Evolutionary conservation across 2,329 filamentous ascomycete species (phyloP).

Genomic region (Penicillium sp.): DNA sequence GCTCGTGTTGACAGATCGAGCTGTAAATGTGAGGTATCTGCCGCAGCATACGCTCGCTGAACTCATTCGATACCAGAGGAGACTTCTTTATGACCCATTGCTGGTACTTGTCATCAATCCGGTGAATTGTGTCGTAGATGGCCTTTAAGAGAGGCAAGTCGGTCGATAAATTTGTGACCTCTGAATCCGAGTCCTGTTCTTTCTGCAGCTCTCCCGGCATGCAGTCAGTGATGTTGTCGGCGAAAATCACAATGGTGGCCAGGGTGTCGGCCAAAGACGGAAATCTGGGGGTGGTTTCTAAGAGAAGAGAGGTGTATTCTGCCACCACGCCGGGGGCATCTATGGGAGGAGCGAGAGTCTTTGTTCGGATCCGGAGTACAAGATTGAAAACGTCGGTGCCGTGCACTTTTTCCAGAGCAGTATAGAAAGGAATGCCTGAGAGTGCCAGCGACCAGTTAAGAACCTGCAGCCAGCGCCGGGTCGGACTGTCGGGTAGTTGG

Average conservation of each 20-base stretch:
- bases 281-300: slow-evolving; percentile 28
- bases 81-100: slow-evolving; percentile 40
- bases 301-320: slow-evolving; percentile 27
- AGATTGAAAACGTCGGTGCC: slow-evolving; percentile 19
- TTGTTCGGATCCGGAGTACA: slow-evolving; percentile 25
- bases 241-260: slow-evolving; percentile 20
- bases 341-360: slow-evolving; percentile 24
- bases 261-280: slow-evolving; percentile 26
- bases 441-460: slow-evolving; percentile 36
- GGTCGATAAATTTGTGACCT: slow-evolving; percentile 11
- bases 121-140: slow-evolving; percentile 29
- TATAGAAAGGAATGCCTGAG: slow-evolving; percentile 36
- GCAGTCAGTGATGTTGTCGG: slow-evolving; percentile 29
- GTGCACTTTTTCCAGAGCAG: slow-evolving; percentile 29
- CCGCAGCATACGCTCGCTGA: slow-evolving; percentile 36
- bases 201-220: slow-evolving; percentile 25
- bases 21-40: slow-evolving; percentile 30
- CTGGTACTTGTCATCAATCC: slow-evolving; percentile 37
- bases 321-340: slow-evolving; percentile 25
- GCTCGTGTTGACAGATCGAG: slow-evolving; percentile 27
- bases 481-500: slow-evolving; percentile 27
- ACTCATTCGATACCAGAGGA: slow-evolving; percentile 41
- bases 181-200: slow-evolving; percentile 16
- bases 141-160: slow-evolving; percentile 17
- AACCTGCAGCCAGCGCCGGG: slow-evolving; percentile 32